Conservation (phyloP, 805 yeast species). For the Vanderwaltozyma polyspora region DNA sequence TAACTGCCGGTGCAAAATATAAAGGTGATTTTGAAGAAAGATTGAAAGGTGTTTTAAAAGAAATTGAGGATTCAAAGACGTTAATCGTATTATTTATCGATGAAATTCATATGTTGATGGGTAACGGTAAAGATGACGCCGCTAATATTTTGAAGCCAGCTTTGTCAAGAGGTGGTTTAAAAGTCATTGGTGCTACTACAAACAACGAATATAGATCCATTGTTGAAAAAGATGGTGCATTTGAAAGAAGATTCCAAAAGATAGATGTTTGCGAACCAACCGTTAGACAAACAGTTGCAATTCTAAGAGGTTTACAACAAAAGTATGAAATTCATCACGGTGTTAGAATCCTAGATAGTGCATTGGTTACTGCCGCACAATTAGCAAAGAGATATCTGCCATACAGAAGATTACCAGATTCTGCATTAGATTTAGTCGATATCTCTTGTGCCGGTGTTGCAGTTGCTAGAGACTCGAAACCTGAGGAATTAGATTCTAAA, state of each 20-base stretch:
- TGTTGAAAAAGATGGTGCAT: slow-evolving; percentile 95
- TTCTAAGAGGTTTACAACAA: slow-evolving; percentile 89
- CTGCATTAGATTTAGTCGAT: slow-evolving; percentile 92
- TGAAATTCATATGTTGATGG: slow-evolving; percentile 99
- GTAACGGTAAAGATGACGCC: slow-evolving; percentile 95
- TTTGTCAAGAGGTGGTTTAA: slow-evolving; percentile 90
- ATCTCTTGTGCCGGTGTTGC: slow-evolving; percentile 96
- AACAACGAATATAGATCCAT: slow-evolving; percentile 86
- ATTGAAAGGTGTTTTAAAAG: slow-evolving; percentile 90
- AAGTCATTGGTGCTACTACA: slow-evolving; percentile 98
- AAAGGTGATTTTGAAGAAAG: slow-evolving; percentile 99
- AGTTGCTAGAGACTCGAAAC: slow-evolving; percentile 95
- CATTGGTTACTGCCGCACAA: slow-evolving; percentile 88
- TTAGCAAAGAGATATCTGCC: slow-evolving; percentile 90
- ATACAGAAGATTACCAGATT: slow-evolving; percentile 90
- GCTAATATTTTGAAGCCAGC: slow-evolving; percentile 96
- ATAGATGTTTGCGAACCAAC: slow-evolving; percentile 94
- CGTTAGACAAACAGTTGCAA: slow-evolving; percentile 85
- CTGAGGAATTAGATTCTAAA: slow-evolving; percentile 87
- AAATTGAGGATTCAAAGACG: slow-evolving; percentile 76
- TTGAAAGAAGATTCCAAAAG: slow-evolving; percentile 95
- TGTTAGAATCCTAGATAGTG: slow-evolving; percentile 89
- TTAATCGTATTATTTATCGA: slow-evolving; percentile 88
- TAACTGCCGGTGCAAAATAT: slow-evolving; percentile 97
- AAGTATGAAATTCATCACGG: slow-evolving; percentile 96